Evolutionary conservation across 164 flowering plant genomes (phyloP).

Genomic region (Liriodendron chinense): DNA sequence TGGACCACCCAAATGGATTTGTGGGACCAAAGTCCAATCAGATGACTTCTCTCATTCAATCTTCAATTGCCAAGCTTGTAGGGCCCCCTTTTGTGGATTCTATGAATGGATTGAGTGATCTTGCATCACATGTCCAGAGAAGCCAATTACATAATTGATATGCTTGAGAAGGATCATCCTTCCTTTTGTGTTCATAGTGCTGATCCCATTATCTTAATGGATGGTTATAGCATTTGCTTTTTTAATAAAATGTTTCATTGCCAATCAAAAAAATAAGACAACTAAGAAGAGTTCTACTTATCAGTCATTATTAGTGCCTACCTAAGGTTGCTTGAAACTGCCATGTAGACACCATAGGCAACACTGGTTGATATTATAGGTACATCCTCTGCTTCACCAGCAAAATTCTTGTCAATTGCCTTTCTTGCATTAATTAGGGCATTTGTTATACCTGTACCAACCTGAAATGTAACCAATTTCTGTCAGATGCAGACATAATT

Average conservation of each 20-base stretch:
- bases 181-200: too few species aligned
- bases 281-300: background rate
- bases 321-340: constrained; percentile 97
- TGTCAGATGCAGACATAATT: background rate
- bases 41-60: too few species aligned
- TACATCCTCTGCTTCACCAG: constrained; percentile 69
- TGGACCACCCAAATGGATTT: too few species aligned
- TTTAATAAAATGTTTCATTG: background rate
- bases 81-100: too few species aligned
- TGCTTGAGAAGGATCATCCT: too few species aligned
- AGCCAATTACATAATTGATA: too few species aligned
- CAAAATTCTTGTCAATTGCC: constrained; percentile 65
- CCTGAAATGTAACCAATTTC: constrained; percentile 32
- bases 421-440: constrained; percentile 73
- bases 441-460: constrained; percentile 86
- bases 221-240: too few species aligned
- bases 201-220: too few species aligned
- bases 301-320: constrained; percentile 21
- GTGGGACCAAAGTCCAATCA: too few species aligned
- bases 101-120: too few species aligned
- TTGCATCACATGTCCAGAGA: too few species aligned
- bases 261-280: background rate
- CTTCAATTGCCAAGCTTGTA: too few species aligned
- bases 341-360: constrained; percentile 97
- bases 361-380: constrained; percentile 85